These are phyloP conservation scores for Xerocomellus intermedius DNA, from an alignment of 768 basidiomycete species.

Conservation along the genomic window DNA sequence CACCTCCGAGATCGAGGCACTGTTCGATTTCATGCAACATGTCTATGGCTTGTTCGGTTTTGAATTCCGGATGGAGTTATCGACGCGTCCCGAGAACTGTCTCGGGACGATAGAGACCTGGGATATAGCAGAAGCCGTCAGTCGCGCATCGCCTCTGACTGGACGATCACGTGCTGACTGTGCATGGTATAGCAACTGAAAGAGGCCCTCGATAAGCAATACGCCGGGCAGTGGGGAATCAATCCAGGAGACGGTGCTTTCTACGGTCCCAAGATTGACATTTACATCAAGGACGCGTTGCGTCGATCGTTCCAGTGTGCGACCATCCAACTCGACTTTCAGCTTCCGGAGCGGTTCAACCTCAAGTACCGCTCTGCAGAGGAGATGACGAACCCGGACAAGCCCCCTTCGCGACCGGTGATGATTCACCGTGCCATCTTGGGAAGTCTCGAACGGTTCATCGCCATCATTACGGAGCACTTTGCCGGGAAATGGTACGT, in stretches of 20 bases:
- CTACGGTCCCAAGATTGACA: slow-evolving; percentile 99
- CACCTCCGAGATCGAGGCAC: slow-evolving; percentile 75
- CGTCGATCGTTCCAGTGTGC: slow-evolving; percentile 96
- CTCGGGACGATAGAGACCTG: slow-evolving; percentile 89
- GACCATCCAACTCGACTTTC: slow-evolving; percentile 98
- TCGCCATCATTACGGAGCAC: slow-evolving; percentile 96
- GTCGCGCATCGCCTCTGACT: slow-evolving; percentile 12
- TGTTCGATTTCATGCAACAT: slow-evolving; percentile 95
- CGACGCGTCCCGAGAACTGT: slow-evolving; percentile 93
- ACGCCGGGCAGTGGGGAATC: slow-evolving; percentile 87
- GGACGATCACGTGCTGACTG: slow-evolving; percentile 1
- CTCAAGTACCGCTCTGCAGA: slow-evolving; percentile 84
- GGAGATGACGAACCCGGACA: slow-evolving; percentile 49
- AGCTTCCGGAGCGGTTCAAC: slow-evolving; percentile 95
- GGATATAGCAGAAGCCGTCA: slow-evolving; percentile 82
- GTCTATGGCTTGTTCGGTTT: slow-evolving; percentile 95
- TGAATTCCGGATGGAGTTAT: slow-evolving; percentile 89
- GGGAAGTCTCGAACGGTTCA: slow-evolving; percentile 92
- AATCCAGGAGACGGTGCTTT: slow-evolving; percentile 98
- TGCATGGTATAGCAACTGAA: slow-evolving; percentile 65
- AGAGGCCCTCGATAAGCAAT: slow-evolving; percentile 77
- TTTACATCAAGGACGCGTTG: slow-evolving; percentile 91
- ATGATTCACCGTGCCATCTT: slow-evolving; percentile 98
- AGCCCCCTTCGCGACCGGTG: slow-evolving; percentile 74
- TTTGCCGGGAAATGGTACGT: slow-evolving; percentile 94